Evolutionary conservation across 257 asterid species (phyloP).

Genomic region (Sherardia arvensis): DNA sequence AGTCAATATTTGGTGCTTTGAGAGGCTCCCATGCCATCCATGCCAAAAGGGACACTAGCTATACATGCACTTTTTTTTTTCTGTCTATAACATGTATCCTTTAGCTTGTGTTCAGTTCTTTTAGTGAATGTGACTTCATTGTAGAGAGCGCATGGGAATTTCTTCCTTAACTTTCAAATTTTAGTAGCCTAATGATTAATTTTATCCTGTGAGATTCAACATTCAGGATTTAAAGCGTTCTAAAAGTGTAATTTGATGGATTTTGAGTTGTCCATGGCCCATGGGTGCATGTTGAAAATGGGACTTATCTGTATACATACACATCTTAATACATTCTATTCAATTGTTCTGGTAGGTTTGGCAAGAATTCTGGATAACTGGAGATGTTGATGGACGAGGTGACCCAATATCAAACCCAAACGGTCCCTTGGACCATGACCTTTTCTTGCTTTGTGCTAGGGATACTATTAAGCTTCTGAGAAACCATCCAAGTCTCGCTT

Average conservation of each 20-base stretch:
- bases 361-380: constrained; percentile 99
- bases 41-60: not conserved
- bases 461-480: constrained; percentile 88
- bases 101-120: not conserved
- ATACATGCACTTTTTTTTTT: not conserved
- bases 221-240: not conserved
- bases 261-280: not conserved
- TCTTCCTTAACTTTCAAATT: not conserved
- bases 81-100: not conserved
- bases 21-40: not conserved
- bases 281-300: not conserved
- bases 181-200: not conserved
- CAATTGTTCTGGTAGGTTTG: constrained; percentile 57
- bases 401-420: constrained; percentile 75
- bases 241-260: too few species aligned
- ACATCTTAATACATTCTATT: not conserved
- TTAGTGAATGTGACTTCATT: not conserved
- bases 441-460: constrained; percentile 81
- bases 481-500: constrained; percentile 95
- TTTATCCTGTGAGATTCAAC: not conserved
- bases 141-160: not conserved
- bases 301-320: too few species aligned
- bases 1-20: not conserved
- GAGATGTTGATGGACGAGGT: constrained; percentile 92
- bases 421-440: constrained; percentile 94